These are phyloP conservation scores for Phytopythium boreale DNA, from an alignment of 352 stramenopile species.

Conservation along the genomic window DNA sequence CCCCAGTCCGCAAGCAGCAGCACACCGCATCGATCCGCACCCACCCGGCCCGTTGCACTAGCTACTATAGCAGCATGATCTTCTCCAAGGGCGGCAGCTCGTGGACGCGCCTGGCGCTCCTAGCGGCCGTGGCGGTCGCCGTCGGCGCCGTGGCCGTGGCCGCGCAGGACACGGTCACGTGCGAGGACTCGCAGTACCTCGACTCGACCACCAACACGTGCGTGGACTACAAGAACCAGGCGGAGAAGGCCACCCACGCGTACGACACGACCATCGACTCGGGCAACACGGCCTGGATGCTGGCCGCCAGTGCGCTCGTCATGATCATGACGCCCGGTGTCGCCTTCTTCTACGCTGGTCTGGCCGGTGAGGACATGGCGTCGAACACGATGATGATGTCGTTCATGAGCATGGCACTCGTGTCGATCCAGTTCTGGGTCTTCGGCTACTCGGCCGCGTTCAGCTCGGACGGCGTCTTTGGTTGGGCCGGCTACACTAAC, in stretches of 20 bases:
- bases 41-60: neutral
- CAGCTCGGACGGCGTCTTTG: too few species aligned
- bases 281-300: slow-evolving; percentile 69
- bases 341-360: slow-evolving; percentile 77
- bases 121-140: slow-evolving; percentile 45
- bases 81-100: slow-evolving; percentile 2
- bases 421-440: too few species aligned
- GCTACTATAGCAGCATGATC: neutral
- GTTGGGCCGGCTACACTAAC: too few species aligned
- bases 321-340: slow-evolving; percentile 75
- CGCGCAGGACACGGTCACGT: slow-evolving; percentile 34
- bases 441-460: too few species aligned
- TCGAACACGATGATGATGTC: slow-evolving; percentile 84
- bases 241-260: slow-evolving; percentile 30
- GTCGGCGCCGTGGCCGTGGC: slow-evolving; percentile 64
- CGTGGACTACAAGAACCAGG: slow-evolving; percentile 32
- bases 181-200: slow-evolving; percentile 31
- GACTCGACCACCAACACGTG: slow-evolving; percentile 30
- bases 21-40: neutral
- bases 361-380: slow-evolving; percentile 65
- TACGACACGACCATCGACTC: slow-evolving; percentile 32
- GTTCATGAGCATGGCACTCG: slow-evolving; percentile 69
- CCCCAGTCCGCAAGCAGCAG: neutral
- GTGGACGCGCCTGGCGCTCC: slow-evolving; percentile 15
- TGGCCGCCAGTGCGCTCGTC: slow-evolving; percentile 48